Conservation (phyloP, 164 flowering plant species). For the Nelumbo lutea region DNA sequence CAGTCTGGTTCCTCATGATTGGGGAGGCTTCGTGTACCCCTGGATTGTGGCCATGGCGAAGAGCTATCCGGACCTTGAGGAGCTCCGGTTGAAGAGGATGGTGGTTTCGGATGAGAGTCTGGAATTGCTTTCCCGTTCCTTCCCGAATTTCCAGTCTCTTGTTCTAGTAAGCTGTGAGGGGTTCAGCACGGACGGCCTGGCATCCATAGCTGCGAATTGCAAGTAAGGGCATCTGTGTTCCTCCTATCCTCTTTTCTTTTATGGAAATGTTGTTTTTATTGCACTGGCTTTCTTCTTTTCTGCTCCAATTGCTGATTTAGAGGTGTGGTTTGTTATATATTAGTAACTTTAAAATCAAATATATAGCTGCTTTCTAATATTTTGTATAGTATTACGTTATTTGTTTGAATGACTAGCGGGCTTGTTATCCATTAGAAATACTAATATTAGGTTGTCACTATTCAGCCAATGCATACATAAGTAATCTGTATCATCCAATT, state of each 20-base stretch:
- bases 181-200: conserved; percentile 77
- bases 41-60: conserved; percentile 73
- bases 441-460: too few relatives aligned
- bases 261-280: background rate
- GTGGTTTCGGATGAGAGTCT: conserved; percentile 77
- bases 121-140: conserved; percentile 63
- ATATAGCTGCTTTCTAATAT: too few relatives aligned
- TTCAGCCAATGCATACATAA: too few relatives aligned
- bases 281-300: background rate
- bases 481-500: too few relatives aligned
- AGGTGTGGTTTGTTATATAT: too few relatives aligned
- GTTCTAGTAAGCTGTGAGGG: conserved; percentile 89
- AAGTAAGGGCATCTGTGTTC: conserved; percentile 12
- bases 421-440: too few relatives aligned
- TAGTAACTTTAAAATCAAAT: too few relatives aligned
- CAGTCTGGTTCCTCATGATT: conserved; percentile 75
- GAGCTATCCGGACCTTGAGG: conserved; percentile 55
- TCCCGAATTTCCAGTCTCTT: conserved; percentile 69
- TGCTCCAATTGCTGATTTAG: background rate
- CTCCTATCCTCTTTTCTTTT: background rate
- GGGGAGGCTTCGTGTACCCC: conserved; percentile 75
- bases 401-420: too few relatives aligned
- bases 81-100: conserved; percentile 88
- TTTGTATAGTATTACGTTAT: too few relatives aligned
- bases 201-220: conserved; percentile 85